A percentile compares a stretch with the other conserved stretches of the same genome.
Evolutionary conservation across 2,329 filamentous ascomycete genomes (phyloP).

Genomic region (Clarireedia paspali): DNA sequence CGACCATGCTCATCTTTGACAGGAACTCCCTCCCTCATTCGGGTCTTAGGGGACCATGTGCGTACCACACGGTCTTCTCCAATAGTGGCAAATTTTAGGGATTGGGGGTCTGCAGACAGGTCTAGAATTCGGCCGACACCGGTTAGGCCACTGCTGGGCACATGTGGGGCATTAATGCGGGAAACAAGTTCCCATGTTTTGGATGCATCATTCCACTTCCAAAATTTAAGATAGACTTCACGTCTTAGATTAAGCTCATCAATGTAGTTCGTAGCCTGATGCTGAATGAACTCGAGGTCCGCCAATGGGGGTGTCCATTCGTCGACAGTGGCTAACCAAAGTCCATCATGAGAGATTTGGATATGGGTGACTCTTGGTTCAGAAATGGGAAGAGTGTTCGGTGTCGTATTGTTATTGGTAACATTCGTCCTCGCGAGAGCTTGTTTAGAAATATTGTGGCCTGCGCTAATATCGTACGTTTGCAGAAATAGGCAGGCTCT

Average conservation of each 20-base stretch:
- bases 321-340: constrained; percentile 87
- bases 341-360: constrained; percentile 69
- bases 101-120: constrained; percentile 61
- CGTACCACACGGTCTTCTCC: constrained; percentile 73
- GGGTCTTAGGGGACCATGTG: constrained; percentile 70
- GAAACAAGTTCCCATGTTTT: constrained; percentile 68
- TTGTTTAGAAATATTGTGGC: constrained; percentile 76
- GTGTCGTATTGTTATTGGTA: constrained; percentile 70
- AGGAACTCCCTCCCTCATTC: constrained; percentile 60
- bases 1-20: constrained; percentile 50
- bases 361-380: constrained; percentile 74
- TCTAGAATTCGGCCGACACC: constrained; percentile 56
- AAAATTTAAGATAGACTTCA: constrained; percentile 87
- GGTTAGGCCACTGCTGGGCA: constrained; percentile 42
- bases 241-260: constrained; percentile 45
- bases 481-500: constrained; percentile 62
- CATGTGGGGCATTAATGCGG: constrained; percentile 77
- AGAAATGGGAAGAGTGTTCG: constrained; percentile 60
- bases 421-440: constrained; percentile 82
- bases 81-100: constrained; percentile 72
- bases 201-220: constrained; percentile 56
- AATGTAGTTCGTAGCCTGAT: constrained; percentile 36
- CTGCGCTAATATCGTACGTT: constrained; percentile 74
- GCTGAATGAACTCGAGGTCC: constrained; percentile 55
- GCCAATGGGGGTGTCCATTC: constrained; percentile 72